Conservation (phyloP, 805 yeast species). For the Candida incommunis region DNA sequence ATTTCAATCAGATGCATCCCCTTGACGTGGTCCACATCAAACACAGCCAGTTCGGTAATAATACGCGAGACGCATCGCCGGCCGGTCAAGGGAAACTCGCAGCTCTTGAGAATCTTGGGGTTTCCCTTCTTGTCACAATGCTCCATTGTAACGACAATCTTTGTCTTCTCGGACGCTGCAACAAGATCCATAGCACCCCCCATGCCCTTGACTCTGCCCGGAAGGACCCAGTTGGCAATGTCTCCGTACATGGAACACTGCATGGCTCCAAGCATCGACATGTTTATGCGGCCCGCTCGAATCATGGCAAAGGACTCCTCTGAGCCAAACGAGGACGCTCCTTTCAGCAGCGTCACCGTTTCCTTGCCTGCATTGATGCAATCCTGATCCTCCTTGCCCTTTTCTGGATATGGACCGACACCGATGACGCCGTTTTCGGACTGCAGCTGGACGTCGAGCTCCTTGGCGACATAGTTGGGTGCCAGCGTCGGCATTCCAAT, state of each 20-base stretch:
- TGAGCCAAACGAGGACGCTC: constrained; percentile 35
- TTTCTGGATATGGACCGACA: constrained; percentile 31
- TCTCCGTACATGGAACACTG: constrained; percentile 36
- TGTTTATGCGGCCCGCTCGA: constrained; percentile 30
- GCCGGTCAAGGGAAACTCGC: constrained; percentile 36
- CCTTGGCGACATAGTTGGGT: constrained; percentile 26
- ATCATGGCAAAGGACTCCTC: constrained; percentile 39
- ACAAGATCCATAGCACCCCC: constrained; percentile 44
- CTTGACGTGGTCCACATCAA: constrained; percentile 27
- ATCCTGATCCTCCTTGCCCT: constrained; percentile 34
- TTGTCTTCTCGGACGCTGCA: constrained; percentile 30
- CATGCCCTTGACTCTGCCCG: constrained; percentile 38
- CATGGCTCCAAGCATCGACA: constrained; percentile 34
- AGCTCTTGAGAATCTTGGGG: constrained; percentile 30
- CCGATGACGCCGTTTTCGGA: constrained; percentile 38
- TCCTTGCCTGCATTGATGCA: constrained; percentile 39
- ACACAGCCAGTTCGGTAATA: constrained; percentile 34
- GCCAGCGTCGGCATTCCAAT: constrained; percentile 39
- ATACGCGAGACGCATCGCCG: constrained; percentile 30
- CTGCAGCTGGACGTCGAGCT: constrained; percentile 28
- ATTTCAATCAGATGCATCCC: constrained; percentile 29
- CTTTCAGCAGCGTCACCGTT: constrained; percentile 31
- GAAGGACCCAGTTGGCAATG: constrained; percentile 39
- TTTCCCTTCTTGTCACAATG: constrained; percentile 34
- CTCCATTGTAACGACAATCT: constrained; percentile 34